Base-by-base conservation (phyloP, 169 alveolate genomes). In the Plasmodium vivax region DNA sequence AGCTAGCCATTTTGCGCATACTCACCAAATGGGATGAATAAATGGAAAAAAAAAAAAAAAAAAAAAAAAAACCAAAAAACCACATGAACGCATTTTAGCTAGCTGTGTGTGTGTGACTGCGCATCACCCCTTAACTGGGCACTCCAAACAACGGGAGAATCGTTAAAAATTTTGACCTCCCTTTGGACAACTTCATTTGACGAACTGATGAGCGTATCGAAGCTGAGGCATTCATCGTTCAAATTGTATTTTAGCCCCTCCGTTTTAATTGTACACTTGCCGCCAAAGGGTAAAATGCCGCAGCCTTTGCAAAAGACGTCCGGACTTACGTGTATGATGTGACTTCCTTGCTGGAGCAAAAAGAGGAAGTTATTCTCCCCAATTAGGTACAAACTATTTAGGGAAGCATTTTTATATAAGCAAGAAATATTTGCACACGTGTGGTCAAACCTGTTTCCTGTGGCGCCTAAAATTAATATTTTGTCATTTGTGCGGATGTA, bases 361-460 rank as follows among this genome's bases (percentile, higher is more conserved):
- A 91, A 91, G n/a, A 91, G 23, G 56, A 91, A 91, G 75, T 91
- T 91, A 82, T 91, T 82, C 75, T 91, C 95, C 32, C 95, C 95
- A 62, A 91, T 74, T 91, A 91, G 82, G 58, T 91, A 91, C 41
- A 91, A 0, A 91, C 58, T 91, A 80, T 56, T 54, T 82, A 68
- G 36, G 14, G 84, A 81, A 8, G 38, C 75, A 6, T 82, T 82
- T 71, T 91, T 91, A 41, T 91, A 91, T 36, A 91, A 54, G 36
- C 82, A 71, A 0, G 84, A 74, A 34, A 91, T 91, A 82, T 91
- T 91, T 82, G 95, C 95, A 36, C 95, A 91, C n/a, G 95, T 82
- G 14, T 91, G 95, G 56, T 91, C 95, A 91, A 91, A 91, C 38
- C 95, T 30, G 56, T 91, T 91, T 81, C 95, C 95, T 82, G 95